Base-by-base conservation (phyloP, 192 early-diverging fungal genomes). In the Diversispora epigaea region DNA sequence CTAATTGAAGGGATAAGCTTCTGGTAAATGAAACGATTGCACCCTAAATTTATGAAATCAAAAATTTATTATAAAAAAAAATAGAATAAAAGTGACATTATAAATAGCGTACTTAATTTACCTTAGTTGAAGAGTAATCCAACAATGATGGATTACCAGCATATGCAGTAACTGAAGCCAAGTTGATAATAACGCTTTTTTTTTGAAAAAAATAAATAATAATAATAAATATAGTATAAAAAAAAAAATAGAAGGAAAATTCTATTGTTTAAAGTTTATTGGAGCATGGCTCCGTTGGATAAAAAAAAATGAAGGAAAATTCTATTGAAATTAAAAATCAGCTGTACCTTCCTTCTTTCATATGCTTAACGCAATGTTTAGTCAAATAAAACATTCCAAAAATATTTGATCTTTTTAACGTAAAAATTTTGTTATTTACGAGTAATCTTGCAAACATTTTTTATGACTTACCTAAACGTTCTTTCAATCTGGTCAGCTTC, bases 11-110 rank as follows among this genome's bases (percentile, higher is more conserved):
- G 12, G 85, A 78, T 19, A 87, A 77, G 4, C 83, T 80, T 68
- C 86, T 80, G 9, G 86, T 87, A 55, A 87, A 87, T 8, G 83
- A 71, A 40, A 87, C 85, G 44, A 87, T 81, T 6, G 85, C 83
- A 11, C 83, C 86, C 70, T 71, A 69, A 50, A 22, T 25, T 3
- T 17, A 6, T 39, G 40, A 63, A 10, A 50, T 12, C n/a, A 17
- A 54, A 11, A 54, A 17, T 17, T 17, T 17, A 54, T 14, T 11
- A 17, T 4, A 54, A 17, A 54, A 17, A 11, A 0, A 54, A 17
- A 68, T n/a, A n/a, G n/a, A n/a, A n/a, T n/a, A 68, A n/a, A 49
- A 10, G 9, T 9, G 12, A 4, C 4, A 11, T 17, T 8, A 12
- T 4, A 21, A 25, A 50, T 2, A 52, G 22, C 7, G 4, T 60